phyloP scores from a whole-genome alignment of 192 early-diverging fungal genomes.

The Coemansia sp. region DNA sequence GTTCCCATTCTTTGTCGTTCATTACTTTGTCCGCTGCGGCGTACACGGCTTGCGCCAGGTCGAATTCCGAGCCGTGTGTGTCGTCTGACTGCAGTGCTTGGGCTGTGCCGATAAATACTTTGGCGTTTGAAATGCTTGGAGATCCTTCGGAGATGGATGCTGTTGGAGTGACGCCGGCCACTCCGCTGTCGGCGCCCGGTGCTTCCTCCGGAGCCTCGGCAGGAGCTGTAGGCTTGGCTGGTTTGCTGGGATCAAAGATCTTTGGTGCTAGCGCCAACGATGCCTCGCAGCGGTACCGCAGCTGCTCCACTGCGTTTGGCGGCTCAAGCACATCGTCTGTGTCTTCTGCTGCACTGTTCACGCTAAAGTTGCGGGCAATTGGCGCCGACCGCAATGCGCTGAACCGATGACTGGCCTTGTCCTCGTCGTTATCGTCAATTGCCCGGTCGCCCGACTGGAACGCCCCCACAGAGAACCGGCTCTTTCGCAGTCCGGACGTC shows the following conservation, averaged over 20 bases:
- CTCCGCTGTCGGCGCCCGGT: background rate
- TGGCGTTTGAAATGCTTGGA: background rate
- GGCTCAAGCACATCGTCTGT: background rate
- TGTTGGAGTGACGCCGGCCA: background rate
- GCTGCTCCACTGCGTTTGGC: conserved; percentile 47
- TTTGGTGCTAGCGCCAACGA: conserved; percentile 38
- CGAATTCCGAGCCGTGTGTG: conserved; percentile 15
- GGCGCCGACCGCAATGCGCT: conserved; percentile 20
- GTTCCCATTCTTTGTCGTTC: conserved; percentile 52
- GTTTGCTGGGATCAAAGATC: conserved; percentile 28
- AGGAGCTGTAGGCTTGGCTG: background rate
- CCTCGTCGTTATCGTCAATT: conserved; percentile 4
- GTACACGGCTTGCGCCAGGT: conserved; percentile 40
- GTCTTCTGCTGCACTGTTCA: conserved; percentile 10
- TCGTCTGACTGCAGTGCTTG: background rate
- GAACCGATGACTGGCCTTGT: conserved; percentile 1
- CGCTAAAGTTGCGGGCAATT: conserved; percentile 12
- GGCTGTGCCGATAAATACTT: conserved; percentile 15
- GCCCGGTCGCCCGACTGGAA: conserved; percentile 18
- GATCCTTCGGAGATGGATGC: background rate
- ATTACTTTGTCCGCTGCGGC: conserved; percentile 48
- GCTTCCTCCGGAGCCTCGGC: background rate
- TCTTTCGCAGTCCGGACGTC: conserved; percentile 11
- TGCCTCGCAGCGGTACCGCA: conserved; percentile 38
- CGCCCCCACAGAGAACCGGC: conserved; percentile 40